Conservation (phyloP, 306 rosid species). For the Cicer judaicum region DNA sequence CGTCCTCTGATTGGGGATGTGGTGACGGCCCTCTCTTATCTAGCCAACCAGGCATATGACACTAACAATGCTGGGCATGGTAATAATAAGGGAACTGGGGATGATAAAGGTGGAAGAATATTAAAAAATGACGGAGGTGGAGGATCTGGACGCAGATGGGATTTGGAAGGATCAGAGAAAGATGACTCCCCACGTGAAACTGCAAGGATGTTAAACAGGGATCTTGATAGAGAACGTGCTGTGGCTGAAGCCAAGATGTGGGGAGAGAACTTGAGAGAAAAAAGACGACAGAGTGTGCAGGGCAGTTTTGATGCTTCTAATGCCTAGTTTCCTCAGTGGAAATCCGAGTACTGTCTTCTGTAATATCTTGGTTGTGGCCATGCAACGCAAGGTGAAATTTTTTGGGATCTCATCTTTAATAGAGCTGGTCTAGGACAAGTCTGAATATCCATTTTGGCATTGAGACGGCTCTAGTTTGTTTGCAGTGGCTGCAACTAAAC, state of each 20-base stretch:
- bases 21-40: conserved; percentile 85
- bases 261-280: conserved; percentile 97
- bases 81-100: conserved; percentile 60
- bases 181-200: conserved; percentile 85
- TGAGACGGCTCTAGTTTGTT: conserved; percentile 33
- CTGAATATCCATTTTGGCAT: conserved; percentile 35
- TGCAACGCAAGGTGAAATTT: conserved; percentile 27
- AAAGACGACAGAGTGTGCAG: conserved; percentile 75
- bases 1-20: conserved; percentile 95
- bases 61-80: conserved; percentile 60
- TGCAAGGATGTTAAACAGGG: conserved; percentile 72
- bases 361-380: conserved; percentile 37
- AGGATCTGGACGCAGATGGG: conserved; percentile 77
- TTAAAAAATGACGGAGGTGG: conserved; percentile 74
- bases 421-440: conserved; percentile 42
- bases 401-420: conserved; percentile 44
- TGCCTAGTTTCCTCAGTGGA: conserved; percentile 47
- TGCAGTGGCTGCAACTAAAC: conserved; percentile 44
- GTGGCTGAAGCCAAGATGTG: conserved; percentile 99
- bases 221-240: conserved; percentile 88
- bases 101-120: conserved; percentile 68
- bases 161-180: conserved; percentile 81
- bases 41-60: conserved; percentile 80
- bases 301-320: conserved; percentile 82
- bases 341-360: conserved; percentile 11